Conservation (phyloP, 2,329 filamentous ascomycete genomes). For the Claviceps sp. region DNA sequence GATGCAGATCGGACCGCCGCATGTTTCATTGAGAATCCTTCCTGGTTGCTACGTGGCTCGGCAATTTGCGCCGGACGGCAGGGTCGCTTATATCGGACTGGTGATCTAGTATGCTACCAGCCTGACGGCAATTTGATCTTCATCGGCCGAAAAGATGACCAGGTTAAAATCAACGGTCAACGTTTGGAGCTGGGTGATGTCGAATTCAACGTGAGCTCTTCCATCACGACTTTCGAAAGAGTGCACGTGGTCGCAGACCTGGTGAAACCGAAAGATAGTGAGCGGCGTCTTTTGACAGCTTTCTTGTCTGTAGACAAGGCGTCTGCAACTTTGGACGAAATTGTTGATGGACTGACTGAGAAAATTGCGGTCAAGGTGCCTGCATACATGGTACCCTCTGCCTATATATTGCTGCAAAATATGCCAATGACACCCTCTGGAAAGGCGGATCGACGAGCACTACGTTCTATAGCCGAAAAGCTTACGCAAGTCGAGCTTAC, state of each 20-base stretch:
- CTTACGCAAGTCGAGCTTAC: constrained; percentile 3
- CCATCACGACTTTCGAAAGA: neutral
- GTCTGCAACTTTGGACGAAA: neutral
- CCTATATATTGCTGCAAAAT: constrained; percentile 5
- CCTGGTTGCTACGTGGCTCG: constrained; percentile 7
- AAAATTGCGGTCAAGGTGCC: neutral
- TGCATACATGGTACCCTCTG: constrained; percentile 8
- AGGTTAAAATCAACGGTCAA: constrained; percentile 41
- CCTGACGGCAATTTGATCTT: constrained; percentile 24
- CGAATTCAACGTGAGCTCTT: neutral
- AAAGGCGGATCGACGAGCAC: constrained; percentile 10
- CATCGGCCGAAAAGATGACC: constrained; percentile 33
- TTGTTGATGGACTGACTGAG: neutral
- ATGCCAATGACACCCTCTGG: constrained; percentile 10
- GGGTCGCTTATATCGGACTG: constrained; percentile 12
- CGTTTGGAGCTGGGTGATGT: constrained; percentile 7
- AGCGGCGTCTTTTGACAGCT: neutral
- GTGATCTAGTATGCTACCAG: constrained; percentile 14
- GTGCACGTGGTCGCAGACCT: neutral
- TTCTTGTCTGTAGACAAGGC: neutral
- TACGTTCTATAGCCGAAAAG: constrained; percentile 5
- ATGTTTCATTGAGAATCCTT: constrained; percentile 13
- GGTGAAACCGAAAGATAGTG: neutral
- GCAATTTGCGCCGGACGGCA: constrained; percentile 13
- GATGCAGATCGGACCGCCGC: constrained; percentile 11